Evolutionary conservation across 2,329 filamentous ascomycete genomes (phyloP), one percentile per base, ranked within the genome.

Genomic region (Annulohypoxylon truncatum): DNA sequence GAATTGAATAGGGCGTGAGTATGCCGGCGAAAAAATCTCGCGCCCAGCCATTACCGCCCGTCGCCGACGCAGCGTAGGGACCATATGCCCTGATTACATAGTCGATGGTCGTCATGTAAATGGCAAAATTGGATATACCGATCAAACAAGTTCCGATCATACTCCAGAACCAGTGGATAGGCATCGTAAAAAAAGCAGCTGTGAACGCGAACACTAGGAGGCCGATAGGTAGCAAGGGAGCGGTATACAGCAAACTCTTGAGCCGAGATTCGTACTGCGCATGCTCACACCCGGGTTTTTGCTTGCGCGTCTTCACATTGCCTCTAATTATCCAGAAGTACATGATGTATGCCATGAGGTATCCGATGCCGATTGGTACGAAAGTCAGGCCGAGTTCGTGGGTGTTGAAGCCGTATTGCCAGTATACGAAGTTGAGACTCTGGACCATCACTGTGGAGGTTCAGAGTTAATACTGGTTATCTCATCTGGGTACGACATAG

Each of bases 61-160:
- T 93, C 0, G 91, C 91, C 0, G 90, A 92, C 1, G 91, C 90
- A 1, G 90, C 87, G 75, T 92, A 93, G 0, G 87, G 87, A 0
- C 91, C 91, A 72, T 93, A 92, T 0, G 90, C 89, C 62, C 88
- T 89, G 33, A 92, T 87, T 86, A 92, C 92, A 79, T 93, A 93
- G 77, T 93, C 89, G 68, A 92, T 91, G 1, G 90, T 92, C 0
- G 90, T 89, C 87, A 92, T 91, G 79, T 92, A 92, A 62, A 92
- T 92, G 31, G 86, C 81, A 38, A 90, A 91, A 73, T 93, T 93
- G 59, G 90, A 90, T 54, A 93, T 89, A 20, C 90, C 91, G 53
- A 93, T 88, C 46, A 92, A 80, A 13, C 82, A 83, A 1, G 85
- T 83, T 68, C 90, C 92, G 48, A 92, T 79, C 80, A 90, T 86